phyloP scores from a whole-genome alignment of 2,329 filamentous ascomycete genomes.

The Cladosporium velox region DNA sequence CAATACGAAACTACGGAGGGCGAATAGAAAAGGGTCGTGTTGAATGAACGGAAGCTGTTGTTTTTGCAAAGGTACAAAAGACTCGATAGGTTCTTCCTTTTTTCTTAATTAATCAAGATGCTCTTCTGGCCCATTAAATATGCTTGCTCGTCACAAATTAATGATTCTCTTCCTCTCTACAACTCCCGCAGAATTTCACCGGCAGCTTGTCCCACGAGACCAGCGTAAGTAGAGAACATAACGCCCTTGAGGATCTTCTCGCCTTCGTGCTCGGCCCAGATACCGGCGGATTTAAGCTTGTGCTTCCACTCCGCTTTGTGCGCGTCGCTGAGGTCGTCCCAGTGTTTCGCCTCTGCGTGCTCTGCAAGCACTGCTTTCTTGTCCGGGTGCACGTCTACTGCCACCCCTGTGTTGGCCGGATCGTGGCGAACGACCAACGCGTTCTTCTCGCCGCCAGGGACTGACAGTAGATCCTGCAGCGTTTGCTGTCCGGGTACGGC shows the following conservation, averaged over 20 bases:
- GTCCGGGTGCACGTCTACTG: slow-evolving; percentile 39
- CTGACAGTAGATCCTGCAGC: slow-evolving; percentile 27
- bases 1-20: not conserved
- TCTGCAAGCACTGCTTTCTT: slow-evolving; percentile 46
- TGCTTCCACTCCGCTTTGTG: slow-evolving; percentile 70
- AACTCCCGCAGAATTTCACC: slow-evolving; percentile 25
- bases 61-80: slow-evolving; percentile 2
- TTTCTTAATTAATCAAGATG: slow-evolving; percentile 1
- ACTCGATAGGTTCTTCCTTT: not conserved
- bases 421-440: slow-evolving; percentile 43
- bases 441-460: slow-evolving; percentile 32
- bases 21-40: not conserved
- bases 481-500: slow-evolving; percentile 19
- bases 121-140: not conserved
- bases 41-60: not conserved
- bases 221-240: slow-evolving; percentile 72
- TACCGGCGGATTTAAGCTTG: slow-evolving; percentile 67
- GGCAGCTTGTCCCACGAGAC: slow-evolving; percentile 54
- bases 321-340: slow-evolving; percentile 67
- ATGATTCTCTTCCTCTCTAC: not conserved
- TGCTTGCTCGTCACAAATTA: not conserved
- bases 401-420: slow-evolving; percentile 40
- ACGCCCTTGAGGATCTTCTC: slow-evolving; percentile 76
- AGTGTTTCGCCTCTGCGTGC: slow-evolving; percentile 58
- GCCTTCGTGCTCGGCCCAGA: slow-evolving; percentile 78